These are phyloP conservation scores for Fusarium longipes DNA, from an alignment of 2,329 filamentous ascomycete species.

Conservation along the genomic window DNA sequence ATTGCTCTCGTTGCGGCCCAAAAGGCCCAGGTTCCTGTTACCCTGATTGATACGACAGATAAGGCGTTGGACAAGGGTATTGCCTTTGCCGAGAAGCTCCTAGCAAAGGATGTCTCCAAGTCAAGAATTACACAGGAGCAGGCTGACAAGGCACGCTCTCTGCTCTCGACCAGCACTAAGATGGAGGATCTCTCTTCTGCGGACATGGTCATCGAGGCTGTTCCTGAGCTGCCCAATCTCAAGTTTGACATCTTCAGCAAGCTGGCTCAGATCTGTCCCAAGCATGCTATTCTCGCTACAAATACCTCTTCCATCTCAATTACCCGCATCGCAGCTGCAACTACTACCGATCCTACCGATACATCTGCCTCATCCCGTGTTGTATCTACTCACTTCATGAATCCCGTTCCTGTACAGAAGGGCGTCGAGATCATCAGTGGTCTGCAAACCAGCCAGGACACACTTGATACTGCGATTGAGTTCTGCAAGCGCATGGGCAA, in stretches of 20 bases:
- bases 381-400: conserved; percentile 98
- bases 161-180: conserved; percentile 75
- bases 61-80: conserved; percentile 88
- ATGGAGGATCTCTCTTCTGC: conserved; percentile 83
- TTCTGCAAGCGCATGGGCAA: conserved; percentile 96
- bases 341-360: conserved; percentile 80
- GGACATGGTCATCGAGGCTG: conserved; percentile 97
- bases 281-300: conserved; percentile 91
- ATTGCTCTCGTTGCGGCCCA: conserved; percentile 95
- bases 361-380: conserved; percentile 86
- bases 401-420: conserved; percentile 95
- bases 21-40: conserved; percentile 85
- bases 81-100: conserved; percentile 91
- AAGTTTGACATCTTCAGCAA: conserved; percentile 89
- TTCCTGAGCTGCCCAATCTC: conserved; percentile 89
- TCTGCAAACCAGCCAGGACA: conserved; percentile 86
- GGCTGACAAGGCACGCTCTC: conserved; percentile 76
- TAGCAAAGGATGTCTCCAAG: conserved; percentile 93
- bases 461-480: conserved; percentile 82
- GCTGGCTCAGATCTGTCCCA: conserved; percentile 82
- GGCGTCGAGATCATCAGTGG: conserved; percentile 98
- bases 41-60: conserved; percentile 85
- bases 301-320: conserved; percentile 99
- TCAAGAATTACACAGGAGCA: conserved; percentile 84
- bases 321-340: conserved; percentile 92